phyloP scores from a whole-genome alignment of 345 rosid species.

The Conringia planisiliqua region DNA sequence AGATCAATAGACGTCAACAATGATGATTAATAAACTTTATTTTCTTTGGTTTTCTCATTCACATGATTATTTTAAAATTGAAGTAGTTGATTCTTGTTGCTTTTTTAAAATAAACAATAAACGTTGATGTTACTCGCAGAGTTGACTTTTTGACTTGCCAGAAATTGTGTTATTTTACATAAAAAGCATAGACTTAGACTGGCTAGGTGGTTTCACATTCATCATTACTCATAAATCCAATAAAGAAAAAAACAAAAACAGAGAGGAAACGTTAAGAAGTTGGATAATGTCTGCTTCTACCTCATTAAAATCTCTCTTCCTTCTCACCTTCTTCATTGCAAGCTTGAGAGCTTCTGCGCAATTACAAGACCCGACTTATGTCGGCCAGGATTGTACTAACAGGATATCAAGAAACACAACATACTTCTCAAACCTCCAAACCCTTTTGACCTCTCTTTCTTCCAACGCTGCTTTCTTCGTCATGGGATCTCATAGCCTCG shows the following conservation, averaged over 20 bases:
- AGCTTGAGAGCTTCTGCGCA: constrained; percentile 26
- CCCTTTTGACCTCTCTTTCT: constrained; percentile 31
- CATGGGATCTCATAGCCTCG: constrained; percentile 29
- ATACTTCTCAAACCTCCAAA: constrained; percentile 31
- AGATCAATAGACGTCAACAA: no score
- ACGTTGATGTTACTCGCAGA: not conserved
- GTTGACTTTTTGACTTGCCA: constrained; percentile 15
- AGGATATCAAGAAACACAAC: constrained; percentile 17
- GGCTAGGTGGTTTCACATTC: not conserved
- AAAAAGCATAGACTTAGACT: not conserved
- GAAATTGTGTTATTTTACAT: not conserved
- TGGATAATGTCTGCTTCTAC: constrained; percentile 18
- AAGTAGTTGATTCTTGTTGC: not conserved
- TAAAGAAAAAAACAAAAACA: not conserved
- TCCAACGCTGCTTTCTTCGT: not conserved
- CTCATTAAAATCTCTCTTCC: not conserved
- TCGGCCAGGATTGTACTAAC: not conserved
- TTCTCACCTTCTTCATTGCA: not conserved
- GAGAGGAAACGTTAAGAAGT: not conserved
- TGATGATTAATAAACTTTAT: not conserved
- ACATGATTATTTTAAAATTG: not conserved
- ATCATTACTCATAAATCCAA: not conserved
- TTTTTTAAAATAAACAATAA: not conserved
- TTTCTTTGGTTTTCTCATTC: not conserved
- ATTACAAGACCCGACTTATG: constrained; percentile 8